phyloP scores from a whole-genome alignment of 2,329 filamentous ascomycete species.

The Geosmithia flava region DNA sequence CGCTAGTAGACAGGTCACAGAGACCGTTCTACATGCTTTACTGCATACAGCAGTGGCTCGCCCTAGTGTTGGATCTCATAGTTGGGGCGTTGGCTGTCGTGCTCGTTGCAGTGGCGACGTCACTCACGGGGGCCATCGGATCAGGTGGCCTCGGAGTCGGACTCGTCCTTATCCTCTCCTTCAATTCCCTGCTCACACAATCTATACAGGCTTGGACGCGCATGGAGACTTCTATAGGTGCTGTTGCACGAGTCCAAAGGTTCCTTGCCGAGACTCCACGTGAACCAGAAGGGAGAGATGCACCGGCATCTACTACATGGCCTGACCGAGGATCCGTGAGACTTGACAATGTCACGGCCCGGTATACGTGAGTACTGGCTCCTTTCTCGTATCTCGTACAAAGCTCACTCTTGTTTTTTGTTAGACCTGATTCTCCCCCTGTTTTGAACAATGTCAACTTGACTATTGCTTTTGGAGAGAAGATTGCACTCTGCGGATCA shows the following conservation, averaged over 20 bases:
- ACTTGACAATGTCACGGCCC: slow-evolving; percentile 49
- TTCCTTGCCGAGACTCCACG: slow-evolving; percentile 7
- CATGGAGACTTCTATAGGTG: slow-evolving; percentile 17
- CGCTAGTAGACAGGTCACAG: slow-evolving; percentile 27
- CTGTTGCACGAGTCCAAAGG: slow-evolving; percentile 10
- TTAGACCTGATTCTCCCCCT: neutral
- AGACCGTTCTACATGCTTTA: slow-evolving; percentile 36
- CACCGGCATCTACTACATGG: slow-evolving; percentile 63
- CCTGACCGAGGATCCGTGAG: slow-evolving; percentile 71
- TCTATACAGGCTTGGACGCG: slow-evolving; percentile 16
- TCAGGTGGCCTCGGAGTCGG: slow-evolving; percentile 16
- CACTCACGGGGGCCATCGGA: slow-evolving; percentile 8
- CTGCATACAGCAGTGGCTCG: slow-evolving; percentile 35
- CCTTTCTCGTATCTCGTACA: neutral
- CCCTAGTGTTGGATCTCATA: slow-evolving; percentile 32
- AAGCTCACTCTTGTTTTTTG: slow-evolving; percentile 41
- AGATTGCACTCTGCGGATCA: slow-evolving; percentile 35
- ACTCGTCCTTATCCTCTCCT: slow-evolving; percentile 13
- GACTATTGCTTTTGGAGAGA: slow-evolving; percentile 13
- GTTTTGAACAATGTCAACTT: slow-evolving; percentile 11
- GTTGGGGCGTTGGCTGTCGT: slow-evolving; percentile 32
- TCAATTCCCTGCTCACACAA: slow-evolving; percentile 9
- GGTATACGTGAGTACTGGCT: slow-evolving; percentile 3
- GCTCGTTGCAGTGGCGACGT: slow-evolving; percentile 29
- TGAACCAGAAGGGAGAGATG: slow-evolving; percentile 5